Percentiles rank a stretch among this genome's conserved stretches.
phyloP scores from a whole-genome alignment of 2,329 filamentous ascomycete genomes.

The Microsporum canis region DNA sequence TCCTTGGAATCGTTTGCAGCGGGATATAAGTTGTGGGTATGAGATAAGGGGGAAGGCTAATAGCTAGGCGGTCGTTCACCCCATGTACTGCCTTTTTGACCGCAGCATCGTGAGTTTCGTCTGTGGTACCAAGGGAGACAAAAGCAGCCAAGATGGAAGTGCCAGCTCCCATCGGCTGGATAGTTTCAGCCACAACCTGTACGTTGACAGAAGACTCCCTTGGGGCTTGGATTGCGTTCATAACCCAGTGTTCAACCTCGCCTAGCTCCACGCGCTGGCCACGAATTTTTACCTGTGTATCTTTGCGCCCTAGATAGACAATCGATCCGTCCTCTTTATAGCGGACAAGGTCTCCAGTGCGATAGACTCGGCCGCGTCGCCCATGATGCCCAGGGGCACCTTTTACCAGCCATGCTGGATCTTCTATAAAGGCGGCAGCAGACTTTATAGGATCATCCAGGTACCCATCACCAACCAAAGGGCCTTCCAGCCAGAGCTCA shows the following conservation, averaged over 20 bases:
- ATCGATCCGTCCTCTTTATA: slow-evolving; percentile 16
- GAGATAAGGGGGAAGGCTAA: slow-evolving; percentile 22
- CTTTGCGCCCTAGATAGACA: slow-evolving; percentile 12
- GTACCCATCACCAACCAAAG: slow-evolving; percentile 30
- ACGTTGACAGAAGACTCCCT: not conserved
- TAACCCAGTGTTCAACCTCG: slow-evolving; percentile 1
- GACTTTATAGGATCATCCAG: slow-evolving; percentile 30
- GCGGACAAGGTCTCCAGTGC: slow-evolving; percentile 28
- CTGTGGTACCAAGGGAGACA: not conserved
- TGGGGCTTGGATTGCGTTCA: not conserved
- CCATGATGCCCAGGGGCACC: slow-evolving; percentile 13
- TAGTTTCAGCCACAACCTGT: not conserved
- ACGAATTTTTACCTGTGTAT: slow-evolving; percentile 4
- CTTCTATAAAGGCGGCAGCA: slow-evolving; percentile 30
- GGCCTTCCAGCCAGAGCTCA: slow-evolving; percentile 31
- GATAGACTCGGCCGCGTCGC: slow-evolving; percentile 41
- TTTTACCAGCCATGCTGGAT: slow-evolving; percentile 48
- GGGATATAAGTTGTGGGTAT: slow-evolving; percentile 30
- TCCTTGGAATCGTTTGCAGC: slow-evolving; percentile 26
- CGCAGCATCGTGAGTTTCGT: not conserved
- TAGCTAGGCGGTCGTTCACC: slow-evolving; percentile 14
- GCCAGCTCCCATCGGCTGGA: not conserved
- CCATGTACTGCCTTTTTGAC: not conserved
- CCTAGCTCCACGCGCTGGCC: slow-evolving; percentile 4
- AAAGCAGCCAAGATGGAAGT: not conserved